These are phyloP conservation scores for Alternaria sp. DNA, from an alignment of 2,329 filamentous ascomycete genomes.

Conservation along the genomic window DNA sequence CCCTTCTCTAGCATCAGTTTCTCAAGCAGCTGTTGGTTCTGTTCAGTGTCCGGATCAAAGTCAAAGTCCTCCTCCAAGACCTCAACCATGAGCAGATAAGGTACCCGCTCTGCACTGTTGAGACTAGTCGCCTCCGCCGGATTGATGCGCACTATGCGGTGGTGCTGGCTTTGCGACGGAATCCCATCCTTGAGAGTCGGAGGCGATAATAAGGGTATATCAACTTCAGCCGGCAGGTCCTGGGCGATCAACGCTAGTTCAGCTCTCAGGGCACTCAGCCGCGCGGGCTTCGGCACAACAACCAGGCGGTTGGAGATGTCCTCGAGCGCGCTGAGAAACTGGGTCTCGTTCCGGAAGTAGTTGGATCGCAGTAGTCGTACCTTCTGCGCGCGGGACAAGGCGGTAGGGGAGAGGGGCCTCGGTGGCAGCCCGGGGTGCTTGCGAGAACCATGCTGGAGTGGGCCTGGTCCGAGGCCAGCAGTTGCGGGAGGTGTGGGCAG, in stretches of 20 bases:
- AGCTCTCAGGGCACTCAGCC: conserved; percentile 79
- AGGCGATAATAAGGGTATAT: conserved; percentile 82
- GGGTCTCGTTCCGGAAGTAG: conserved; percentile 82
- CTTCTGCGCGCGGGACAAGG: conserved; percentile 70
- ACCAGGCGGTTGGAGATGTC: conserved; percentile 86
- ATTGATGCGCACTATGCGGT: conserved; percentile 82
- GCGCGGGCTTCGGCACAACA: conserved; percentile 79
- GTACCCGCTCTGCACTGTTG: conserved; percentile 86
- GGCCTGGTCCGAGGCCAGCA: conserved; percentile 48
- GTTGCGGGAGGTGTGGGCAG: conserved; percentile 49
- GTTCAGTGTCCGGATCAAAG: conserved; percentile 75
- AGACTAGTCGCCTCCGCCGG: conserved; percentile 83
- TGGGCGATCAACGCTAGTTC: conserved; percentile 82
- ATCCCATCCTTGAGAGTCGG: conserved; percentile 74
- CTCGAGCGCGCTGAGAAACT: conserved; percentile 80
- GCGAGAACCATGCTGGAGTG: conserved; percentile 44
- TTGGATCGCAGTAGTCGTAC: conserved; percentile 77
- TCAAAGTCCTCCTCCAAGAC: conserved; percentile 82
- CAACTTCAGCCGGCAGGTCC: conserved; percentile 81
- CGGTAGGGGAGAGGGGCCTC: conserved; percentile 63
- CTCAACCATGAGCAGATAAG: conserved; percentile 84
- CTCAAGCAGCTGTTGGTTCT: conserved; percentile 71
- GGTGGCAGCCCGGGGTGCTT: conserved; percentile 64
- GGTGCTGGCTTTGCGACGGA: conserved; percentile 77
- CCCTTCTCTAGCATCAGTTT: conserved; percentile 72